These are phyloP conservation scores for Aspergillus tamarii DNA, from an alignment of 2,329 filamentous ascomycete species.

Conservation along the genomic window DNA sequence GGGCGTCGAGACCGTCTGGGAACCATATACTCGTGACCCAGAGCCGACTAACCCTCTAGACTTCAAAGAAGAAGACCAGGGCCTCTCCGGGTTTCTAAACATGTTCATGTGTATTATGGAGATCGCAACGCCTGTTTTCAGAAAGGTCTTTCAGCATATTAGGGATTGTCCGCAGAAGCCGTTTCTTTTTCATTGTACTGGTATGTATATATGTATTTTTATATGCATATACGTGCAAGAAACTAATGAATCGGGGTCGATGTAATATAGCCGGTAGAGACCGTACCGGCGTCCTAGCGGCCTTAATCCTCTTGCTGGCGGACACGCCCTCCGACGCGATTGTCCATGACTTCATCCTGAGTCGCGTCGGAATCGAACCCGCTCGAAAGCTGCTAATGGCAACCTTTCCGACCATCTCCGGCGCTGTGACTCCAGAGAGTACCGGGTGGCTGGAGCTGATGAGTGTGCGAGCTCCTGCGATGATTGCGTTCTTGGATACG, in stretches of 20 bases:
- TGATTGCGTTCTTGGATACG: conserved; percentile 29
- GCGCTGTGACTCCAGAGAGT: conserved; percentile 24
- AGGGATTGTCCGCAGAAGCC: conserved; percentile 51
- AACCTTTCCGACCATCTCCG: conserved; percentile 22
- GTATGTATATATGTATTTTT: conserved; percentile 18
- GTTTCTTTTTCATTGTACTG: conserved; percentile 67
- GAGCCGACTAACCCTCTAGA: conserved; percentile 24
- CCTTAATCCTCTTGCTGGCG: conserved; percentile 66
- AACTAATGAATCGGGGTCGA: no score
- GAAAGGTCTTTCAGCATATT: conserved; percentile 65
- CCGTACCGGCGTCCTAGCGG: conserved; percentile 72
- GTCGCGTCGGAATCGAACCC: conserved; percentile 29
- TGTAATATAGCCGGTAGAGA: conserved; percentile 71
- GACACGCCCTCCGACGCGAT: conserved; percentile 62
- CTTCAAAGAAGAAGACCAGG: conserved; percentile 54
- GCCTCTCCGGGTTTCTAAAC: conserved; percentile 67
- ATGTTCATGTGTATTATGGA: conserved; percentile 70
- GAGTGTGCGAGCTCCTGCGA: conserved; percentile 27
- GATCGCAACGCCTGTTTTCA: conserved; percentile 61
- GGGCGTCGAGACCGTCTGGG: conserved; percentile 58
- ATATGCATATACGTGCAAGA: no score
- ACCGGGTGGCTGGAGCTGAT: conserved; percentile 30
- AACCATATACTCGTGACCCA: conserved; percentile 55
- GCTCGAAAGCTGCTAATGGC: conserved; percentile 25
- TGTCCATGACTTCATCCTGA: conserved; percentile 65